Evolutionary conservation across 352 stramenopile genomes (phyloP), one percentile per base, ranked within the genome.

Genomic region (Phytophthora agathidicida): DNA sequence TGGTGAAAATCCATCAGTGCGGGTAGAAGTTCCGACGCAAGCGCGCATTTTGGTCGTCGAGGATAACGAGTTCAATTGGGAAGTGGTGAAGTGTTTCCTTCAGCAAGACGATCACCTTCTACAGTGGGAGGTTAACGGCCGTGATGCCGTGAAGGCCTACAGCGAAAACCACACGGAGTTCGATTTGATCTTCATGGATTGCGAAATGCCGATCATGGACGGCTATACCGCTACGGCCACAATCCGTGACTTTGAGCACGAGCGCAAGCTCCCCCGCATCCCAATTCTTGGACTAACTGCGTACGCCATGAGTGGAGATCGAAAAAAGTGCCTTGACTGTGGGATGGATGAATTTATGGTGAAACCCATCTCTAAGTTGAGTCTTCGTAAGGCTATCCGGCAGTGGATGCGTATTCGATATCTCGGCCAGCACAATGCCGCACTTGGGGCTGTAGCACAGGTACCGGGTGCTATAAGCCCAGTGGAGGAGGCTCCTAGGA

Each of bases 151-250:
- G 5, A 75, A 80, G 24, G 75, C 78, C 0, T 87, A 86, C 47
- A 72, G 52, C 2, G 48, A 75, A 19, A 60, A 86, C 16, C 50
- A 81, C 32, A 38, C 54, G 5, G 54, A 77, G n/a, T 89, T 83
- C 32, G 75, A 86, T 24, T 32, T 88, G 42, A 71, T 89, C 32
- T 86, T 88, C 42, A 89, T 89, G 80, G 80, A 89, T 53, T 88
- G 78, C 48, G 80, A 89, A 43, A 89, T 89, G 80, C 80, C 80
- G 8, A 73, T 88, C n/a, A 89, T 89, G 80, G 77, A 89, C 36
- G 80, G 80, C 1, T 89, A 89, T 56, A 68, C 73, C n/a, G 80
- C 80, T 27, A 86, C 80, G 2, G 46, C 45, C 7, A 60, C 54
- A 24, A 86, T 89, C 38, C 77, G 79, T 2, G 50, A 89, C 22